Evolutionary conservation across 306 rosid genomes (phyloP).

Genomic region (Prunus persica): Prunus_persica_NCBIv2 NC_034014.1:7325001-7325500

Average conservation of each 20-base stretch:
- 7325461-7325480: conserved; percentile 42
- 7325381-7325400: conserved; percentile 76
- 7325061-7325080: conserved; percentile 84
- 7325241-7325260: neutral
- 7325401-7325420: conserved; percentile 97
- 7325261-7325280: neutral
- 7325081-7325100: conserved; percentile 72
- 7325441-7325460: conserved; percentile 71
- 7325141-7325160: neutral
- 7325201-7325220: neutral
- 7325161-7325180: neutral
- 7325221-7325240: neutral
- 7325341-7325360: conserved; percentile 93
- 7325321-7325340: conserved; percentile 80
- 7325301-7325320: conserved; percentile 41
- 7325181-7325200: neutral
- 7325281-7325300: neutral
- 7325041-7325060: conserved; percentile 52
- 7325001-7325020: too few species aligned
- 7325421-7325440: conserved; percentile 80
- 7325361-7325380: conserved; percentile 92
- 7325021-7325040: neutral
- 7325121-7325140: conserved; percentile 62
- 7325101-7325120: conserved; percentile 91
- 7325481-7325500: neutral